A percentile compares a stretch with the other conserved stretches of the same genome.
phyloP scores from a whole-genome alignment of 169 alveolate genomes.

The Eimeria mitis region DNA sequence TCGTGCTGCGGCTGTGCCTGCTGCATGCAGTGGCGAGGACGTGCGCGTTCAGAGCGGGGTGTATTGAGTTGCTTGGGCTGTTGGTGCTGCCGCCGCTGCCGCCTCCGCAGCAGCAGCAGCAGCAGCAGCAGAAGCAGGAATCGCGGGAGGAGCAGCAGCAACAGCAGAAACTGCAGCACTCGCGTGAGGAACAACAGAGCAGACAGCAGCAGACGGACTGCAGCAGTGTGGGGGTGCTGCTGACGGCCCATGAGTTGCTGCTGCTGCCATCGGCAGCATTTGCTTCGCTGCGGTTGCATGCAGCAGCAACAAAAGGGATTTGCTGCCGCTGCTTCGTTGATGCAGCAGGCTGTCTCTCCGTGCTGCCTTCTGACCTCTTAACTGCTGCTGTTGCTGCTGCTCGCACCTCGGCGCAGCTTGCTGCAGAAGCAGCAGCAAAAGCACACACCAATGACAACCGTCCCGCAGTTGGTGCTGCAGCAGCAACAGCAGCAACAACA shows the following conservation, averaged over 20 bases:
- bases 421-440: slow-evolving; percentile 37
- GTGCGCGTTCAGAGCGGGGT: slow-evolving; percentile 60
- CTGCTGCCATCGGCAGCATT: slow-evolving; percentile 73
- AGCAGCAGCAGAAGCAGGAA: background rate
- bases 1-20: slow-evolving; percentile 63
- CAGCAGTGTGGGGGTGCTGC: slow-evolving; percentile 40
- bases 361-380: slow-evolving; percentile 54
- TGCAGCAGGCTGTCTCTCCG: slow-evolving; percentile 62
- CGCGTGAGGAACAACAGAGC: slow-evolving; percentile 3
- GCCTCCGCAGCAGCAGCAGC: slow-evolving; percentile 41
- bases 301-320: slow-evolving; percentile 21
- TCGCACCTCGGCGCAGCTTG: slow-evolving; percentile 21
- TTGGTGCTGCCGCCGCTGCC: slow-evolving; percentile 17
- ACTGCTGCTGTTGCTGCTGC: slow-evolving; percentile 76
- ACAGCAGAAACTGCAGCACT: slow-evolving; percentile 2
- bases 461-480: background rate
- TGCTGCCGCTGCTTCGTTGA: slow-evolving; percentile 40
- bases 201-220: slow-evolving; percentile 15
- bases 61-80: slow-evolving; percentile 42
- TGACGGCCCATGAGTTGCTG: slow-evolving; percentile 41
- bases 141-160: background rate
- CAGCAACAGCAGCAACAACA: slow-evolving; percentile 26
- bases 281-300: slow-evolving; percentile 69
- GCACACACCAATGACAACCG: background rate
- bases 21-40: slow-evolving; percentile 69